phyloP scores from a whole-genome alignment of 2,329 filamentous ascomycete genomes.

The Kalmusia sp. region DNA sequence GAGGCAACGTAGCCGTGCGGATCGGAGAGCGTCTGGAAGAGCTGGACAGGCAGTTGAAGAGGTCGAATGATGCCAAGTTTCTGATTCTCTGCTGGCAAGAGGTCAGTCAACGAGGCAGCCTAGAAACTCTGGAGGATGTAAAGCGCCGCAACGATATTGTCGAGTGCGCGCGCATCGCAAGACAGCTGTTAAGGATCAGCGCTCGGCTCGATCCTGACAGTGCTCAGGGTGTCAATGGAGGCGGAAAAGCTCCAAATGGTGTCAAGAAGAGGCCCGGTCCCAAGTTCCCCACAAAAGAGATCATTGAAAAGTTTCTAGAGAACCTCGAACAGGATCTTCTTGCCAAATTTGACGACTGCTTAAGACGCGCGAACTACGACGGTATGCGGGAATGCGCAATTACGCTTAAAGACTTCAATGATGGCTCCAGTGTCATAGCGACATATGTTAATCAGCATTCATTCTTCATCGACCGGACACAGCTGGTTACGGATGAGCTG shows the following conservation, averaged over 20 bases:
- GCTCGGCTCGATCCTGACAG: slow-evolving; percentile 83
- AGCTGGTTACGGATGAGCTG: slow-evolving; percentile 88
- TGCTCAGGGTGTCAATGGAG: slow-evolving; percentile 46
- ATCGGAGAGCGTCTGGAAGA: slow-evolving; percentile 95
- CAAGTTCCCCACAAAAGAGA: slow-evolving; percentile 75
- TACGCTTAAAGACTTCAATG: slow-evolving; percentile 94
- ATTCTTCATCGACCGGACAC: slow-evolving; percentile 97
- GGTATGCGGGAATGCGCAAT: slow-evolving; percentile 98
- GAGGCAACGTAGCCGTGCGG: slow-evolving; percentile 89
- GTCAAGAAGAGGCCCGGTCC: slow-evolving; percentile 46
- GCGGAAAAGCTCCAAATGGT: slow-evolving; percentile 58
- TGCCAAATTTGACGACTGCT: slow-evolving; percentile 97
- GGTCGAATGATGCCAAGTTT: slow-evolving; percentile 92
- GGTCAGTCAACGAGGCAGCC: slow-evolving; percentile 85
- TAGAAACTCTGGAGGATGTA: slow-evolving; percentile 88
- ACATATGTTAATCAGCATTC: slow-evolving; percentile 98
- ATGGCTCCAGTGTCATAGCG: slow-evolving; percentile 92
- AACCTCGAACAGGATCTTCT: slow-evolving; percentile 93
- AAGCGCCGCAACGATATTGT: slow-evolving; percentile 90
- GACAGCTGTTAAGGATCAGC: slow-evolving; percentile 93
- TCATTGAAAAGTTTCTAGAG: slow-evolving; percentile 96
- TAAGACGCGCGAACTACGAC: slow-evolving; percentile 92
- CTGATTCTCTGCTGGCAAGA: slow-evolving; percentile 97
- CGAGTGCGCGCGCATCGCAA: slow-evolving; percentile 89
- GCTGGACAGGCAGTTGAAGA: slow-evolving; percentile 86